Conservation (phyloP, 2,329 filamentous ascomycete species). For the Parascedosporium putredinis region DNA sequence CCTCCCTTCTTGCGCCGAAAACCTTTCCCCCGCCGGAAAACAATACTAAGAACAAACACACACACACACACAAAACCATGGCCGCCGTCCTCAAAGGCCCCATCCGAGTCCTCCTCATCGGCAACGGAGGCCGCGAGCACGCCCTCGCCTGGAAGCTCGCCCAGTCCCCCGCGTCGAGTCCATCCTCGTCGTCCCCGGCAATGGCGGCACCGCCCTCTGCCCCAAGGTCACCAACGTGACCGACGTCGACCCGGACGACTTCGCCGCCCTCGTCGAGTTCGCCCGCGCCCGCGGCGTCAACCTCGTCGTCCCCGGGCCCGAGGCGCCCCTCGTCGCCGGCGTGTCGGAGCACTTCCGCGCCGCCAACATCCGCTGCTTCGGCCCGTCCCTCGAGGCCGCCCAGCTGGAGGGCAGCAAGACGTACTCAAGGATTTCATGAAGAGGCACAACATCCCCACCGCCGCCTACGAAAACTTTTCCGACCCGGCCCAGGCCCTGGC, state of each 20-base stretch:
- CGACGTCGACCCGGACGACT: slow-evolving; percentile 63
- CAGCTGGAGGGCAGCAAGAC: slow-evolving; percentile 94
- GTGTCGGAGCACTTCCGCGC: slow-evolving; percentile 72
- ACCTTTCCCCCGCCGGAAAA: too few relatives aligned
- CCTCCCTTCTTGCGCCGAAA: too few relatives aligned
- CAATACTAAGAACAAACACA: too few relatives aligned
- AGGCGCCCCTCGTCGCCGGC: slow-evolving; percentile 86
- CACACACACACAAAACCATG: too few relatives aligned
- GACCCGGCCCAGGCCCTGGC: slow-evolving; percentile 60
- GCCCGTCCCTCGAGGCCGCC: slow-evolving; percentile 74
- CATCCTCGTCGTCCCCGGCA: slow-evolving; percentile 65
- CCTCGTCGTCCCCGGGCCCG: slow-evolving; percentile 81
- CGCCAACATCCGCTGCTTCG: slow-evolving; percentile 71
- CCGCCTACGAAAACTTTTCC: slow-evolving; percentile 80
- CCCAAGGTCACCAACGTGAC: slow-evolving; percentile 64
- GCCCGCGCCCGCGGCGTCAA: slow-evolving; percentile 65
- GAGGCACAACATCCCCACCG: slow-evolving; percentile 79
- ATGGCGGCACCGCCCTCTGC: slow-evolving; percentile 70
- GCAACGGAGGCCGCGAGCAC: slow-evolving; percentile 91
- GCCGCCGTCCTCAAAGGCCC: slow-evolving; percentile 7
- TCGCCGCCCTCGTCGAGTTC: slow-evolving; percentile 63
- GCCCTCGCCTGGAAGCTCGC: slow-evolving; percentile 89
- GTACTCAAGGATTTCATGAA: slow-evolving; percentile 97
- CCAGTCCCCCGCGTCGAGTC: slow-evolving; percentile 69
- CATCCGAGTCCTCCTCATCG: slow-evolving; percentile 67